These are phyloP conservation scores for Takashimella tepidaria DNA, from an alignment of 1,284 basidiomycete genomes.

Conservation along the genomic window DNA sequence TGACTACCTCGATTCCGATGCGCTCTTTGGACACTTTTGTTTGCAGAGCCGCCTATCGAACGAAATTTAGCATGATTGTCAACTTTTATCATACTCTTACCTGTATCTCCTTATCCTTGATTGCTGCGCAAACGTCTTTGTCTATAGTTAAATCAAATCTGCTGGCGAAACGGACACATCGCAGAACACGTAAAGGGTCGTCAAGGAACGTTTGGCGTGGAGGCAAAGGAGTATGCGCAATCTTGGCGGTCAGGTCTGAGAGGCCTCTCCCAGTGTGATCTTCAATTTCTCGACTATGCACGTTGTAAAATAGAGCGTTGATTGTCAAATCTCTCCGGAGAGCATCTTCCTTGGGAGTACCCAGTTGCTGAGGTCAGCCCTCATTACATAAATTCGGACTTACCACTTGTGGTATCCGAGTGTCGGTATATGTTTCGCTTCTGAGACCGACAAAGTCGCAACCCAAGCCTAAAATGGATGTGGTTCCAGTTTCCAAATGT, in stretches of 20 bases:
- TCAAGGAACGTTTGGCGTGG: conserved; percentile 87
- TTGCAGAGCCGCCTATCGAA: conserved; percentile 60
- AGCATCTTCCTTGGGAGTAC: conserved; percentile 90
- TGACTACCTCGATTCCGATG: conserved; percentile 81
- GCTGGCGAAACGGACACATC: conserved; percentile 87
- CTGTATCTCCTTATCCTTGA: conserved; percentile 64
- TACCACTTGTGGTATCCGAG: conserved; percentile 84
- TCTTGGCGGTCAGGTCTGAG: conserved; percentile 68
- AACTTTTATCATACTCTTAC: no score
- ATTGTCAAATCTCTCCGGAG: conserved; percentile 88
- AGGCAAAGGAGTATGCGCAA: conserved; percentile 84
- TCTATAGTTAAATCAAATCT: conserved; percentile 80
- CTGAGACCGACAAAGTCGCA: conserved; percentile 94
- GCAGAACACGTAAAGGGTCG: conserved; percentile 85
- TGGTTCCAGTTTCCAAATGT: conserved; percentile 94
- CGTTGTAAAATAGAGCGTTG: conserved; percentile 94
- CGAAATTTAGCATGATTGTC: neutral
- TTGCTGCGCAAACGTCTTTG: conserved; percentile 63
- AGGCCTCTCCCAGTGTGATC: conserved; percentile 85
- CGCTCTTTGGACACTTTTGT: conserved; percentile 82
- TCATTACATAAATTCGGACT: conserved; percentile 33
- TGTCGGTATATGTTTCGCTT: conserved; percentile 85
- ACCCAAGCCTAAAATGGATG: conserved; percentile 73
- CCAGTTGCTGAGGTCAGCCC: conserved; percentile 63
- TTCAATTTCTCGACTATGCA: conserved; percentile 82